Percentiles rank a stretch among this genome's conserved stretches.
Conservation (phyloP, 2,329 filamentous ascomycete species). For the Clonostachys sp. region DNA sequence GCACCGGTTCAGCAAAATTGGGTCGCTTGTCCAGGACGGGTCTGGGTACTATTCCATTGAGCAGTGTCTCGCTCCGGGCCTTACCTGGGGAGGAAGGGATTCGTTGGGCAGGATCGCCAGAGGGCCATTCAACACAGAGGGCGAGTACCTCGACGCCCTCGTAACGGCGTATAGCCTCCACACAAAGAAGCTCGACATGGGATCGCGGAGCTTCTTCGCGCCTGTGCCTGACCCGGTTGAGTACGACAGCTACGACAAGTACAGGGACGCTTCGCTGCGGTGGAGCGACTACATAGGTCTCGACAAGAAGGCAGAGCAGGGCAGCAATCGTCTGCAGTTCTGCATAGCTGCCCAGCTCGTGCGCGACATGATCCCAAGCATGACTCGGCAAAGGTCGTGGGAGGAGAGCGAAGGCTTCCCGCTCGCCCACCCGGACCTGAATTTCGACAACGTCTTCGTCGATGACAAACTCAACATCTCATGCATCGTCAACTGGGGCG, state of each 20-base stretch:
- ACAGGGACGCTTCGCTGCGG: constrained; percentile 5
- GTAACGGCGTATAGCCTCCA: constrained; percentile 11
- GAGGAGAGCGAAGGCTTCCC: constrained; percentile 1
- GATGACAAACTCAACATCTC: constrained; percentile 14
- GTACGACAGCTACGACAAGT: constrained; percentile 10
- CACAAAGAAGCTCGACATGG: constrained; percentile 12
- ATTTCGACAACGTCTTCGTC: constrained; percentile 15
- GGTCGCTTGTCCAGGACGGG: constrained; percentile 10
- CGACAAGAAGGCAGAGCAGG: constrained; percentile 13
- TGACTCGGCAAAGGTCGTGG: background rate
- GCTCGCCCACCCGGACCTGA: constrained; percentile 14
- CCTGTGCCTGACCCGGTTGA: constrained; percentile 14
- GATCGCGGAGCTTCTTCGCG: constrained; percentile 17
- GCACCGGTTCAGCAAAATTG: constrained; percentile 12
- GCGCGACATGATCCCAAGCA: constrained; percentile 14
- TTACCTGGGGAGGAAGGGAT: constrained; percentile 13
- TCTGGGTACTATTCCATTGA: constrained; percentile 7
- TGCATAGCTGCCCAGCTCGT: constrained; percentile 12
- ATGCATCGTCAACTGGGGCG: constrained; percentile 17
- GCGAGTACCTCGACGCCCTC: constrained; percentile 14
- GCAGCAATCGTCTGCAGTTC: constrained; percentile 14
- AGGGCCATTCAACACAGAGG: constrained; percentile 15
- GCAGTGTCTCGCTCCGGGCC: constrained; percentile 12
- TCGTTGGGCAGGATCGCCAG: constrained; percentile 12
- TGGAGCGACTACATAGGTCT: constrained; percentile 10